These are phyloP conservation scores for Pythium vanterpoolii DNA, from an alignment of 352 stramenopile genomes.

Conservation along the genomic window DNA sequence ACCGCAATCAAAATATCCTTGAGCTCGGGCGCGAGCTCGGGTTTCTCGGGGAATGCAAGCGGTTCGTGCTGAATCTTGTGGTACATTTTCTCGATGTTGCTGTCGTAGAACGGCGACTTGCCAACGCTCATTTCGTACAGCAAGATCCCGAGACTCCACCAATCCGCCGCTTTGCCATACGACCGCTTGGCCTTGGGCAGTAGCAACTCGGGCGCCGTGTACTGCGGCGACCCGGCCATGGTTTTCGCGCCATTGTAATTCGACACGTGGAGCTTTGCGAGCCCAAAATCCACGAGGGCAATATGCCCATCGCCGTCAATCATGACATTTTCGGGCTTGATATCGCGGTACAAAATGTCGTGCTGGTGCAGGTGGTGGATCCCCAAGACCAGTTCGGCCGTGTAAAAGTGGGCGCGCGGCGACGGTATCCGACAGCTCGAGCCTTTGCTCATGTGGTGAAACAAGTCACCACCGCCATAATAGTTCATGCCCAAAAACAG, in stretches of 20 bases:
- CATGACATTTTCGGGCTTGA: conserved; percentile 97
- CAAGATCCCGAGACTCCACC: conserved; percentile 90
- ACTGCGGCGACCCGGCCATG: conserved; percentile 86
- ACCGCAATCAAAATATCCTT: conserved; percentile 76
- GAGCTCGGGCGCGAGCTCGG: conserved; percentile 59
- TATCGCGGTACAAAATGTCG: conserved; percentile 95
- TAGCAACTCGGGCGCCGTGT: conserved; percentile 81
- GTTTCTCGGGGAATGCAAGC: conserved; percentile 77
- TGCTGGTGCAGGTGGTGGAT: conserved; percentile 93
- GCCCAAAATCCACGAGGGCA: conserved; percentile 93
- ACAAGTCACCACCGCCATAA: conserved; percentile 82
- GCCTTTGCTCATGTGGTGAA: conserved; percentile 89
- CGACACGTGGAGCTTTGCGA: conserved; percentile 92
- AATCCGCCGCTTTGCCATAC: conserved; percentile 86
- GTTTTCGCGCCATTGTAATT: conserved; percentile 88
- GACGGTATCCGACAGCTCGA: conserved; percentile 82
- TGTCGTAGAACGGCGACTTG: conserved; percentile 92
- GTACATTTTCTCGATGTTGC: conserved; percentile 94
- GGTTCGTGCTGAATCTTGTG: conserved; percentile 88
- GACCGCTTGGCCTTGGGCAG: conserved; percentile 83
- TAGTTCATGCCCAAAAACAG: conserved; percentile 89
- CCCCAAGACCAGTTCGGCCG: conserved; percentile 89
- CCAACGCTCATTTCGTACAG: conserved; percentile 93
- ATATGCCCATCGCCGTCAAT: conserved; percentile 95
- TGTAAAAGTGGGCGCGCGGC: conserved; percentile 89